Percentiles rank a stretch among this genome's conserved stretches.
Conservation (phyloP, 2,329 filamentous ascomycete species). For the Beauveria asiatica region DNA sequence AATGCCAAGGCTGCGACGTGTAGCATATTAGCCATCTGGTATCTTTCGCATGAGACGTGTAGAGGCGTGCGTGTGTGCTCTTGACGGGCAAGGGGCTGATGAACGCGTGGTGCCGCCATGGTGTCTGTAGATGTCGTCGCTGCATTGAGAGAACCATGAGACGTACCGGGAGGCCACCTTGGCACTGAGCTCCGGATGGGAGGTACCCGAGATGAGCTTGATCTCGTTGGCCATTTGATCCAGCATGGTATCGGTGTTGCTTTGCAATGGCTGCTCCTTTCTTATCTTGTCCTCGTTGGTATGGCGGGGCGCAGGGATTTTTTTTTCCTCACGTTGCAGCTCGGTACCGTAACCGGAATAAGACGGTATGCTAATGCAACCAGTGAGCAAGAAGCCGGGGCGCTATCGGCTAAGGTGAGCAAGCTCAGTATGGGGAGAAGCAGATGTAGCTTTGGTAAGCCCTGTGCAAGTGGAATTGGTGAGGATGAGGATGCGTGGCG, state of each 20-base stretch:
- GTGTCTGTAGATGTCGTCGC: not conserved
- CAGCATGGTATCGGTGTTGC: slow-evolving; percentile 21
- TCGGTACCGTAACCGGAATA: slow-evolving; percentile 1
- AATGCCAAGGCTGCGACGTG: slow-evolving; percentile 55
- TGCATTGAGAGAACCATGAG: not conserved
- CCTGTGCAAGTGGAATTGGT: not conserved
- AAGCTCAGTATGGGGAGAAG: not conserved
- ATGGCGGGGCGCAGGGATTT: slow-evolving; percentile 8
- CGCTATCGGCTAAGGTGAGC: not conserved
- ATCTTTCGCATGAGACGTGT: not conserved
- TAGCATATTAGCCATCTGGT: slow-evolving; percentile 14
- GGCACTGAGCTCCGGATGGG: slow-evolving; percentile 39
- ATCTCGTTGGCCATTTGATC: slow-evolving; percentile 45
- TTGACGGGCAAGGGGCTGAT: not conserved
- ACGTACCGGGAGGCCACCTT: slow-evolving; percentile 37
- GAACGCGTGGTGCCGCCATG: not conserved
- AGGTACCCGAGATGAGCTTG: slow-evolving; percentile 42
- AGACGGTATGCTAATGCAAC: not conserved
- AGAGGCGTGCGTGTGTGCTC: not conserved
- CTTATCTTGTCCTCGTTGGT: not conserved
- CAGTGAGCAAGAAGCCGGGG: not conserved
- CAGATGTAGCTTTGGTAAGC: not conserved
- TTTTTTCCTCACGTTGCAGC: not conserved
- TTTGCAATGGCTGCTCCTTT: not conserved
- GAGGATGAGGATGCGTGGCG: not conserved